Percentiles rank a stretch among this genome's conserved stretches.
phyloP scores from a whole-genome alignment of 306 rosid genomes.

The Fragaria ananassa region DNA sequence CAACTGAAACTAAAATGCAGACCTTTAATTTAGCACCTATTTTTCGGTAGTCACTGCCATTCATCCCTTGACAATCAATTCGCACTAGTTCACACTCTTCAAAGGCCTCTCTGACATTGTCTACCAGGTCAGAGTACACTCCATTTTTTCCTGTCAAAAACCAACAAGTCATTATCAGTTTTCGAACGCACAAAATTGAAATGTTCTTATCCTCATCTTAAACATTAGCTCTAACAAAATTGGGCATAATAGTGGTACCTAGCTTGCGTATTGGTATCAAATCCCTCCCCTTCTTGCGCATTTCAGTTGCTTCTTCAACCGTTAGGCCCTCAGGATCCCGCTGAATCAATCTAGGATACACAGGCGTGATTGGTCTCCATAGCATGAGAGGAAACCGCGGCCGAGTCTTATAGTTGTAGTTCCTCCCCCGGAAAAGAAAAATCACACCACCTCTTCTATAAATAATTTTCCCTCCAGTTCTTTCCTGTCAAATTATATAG shows the following conservation, averaged over 20 bases:
- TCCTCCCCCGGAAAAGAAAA: constrained; percentile 88
- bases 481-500: constrained; percentile 57
- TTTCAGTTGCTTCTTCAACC: constrained; percentile 54
- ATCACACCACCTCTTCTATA: constrained; percentile 62
- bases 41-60: constrained; percentile 74
- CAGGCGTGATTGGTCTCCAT: constrained; percentile 90
- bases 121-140: constrained; percentile 61
- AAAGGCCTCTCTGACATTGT: constrained; percentile 77
- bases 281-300: constrained; percentile 75
- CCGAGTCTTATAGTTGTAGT: constrained; percentile 76
- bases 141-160: constrained; percentile 78
- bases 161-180: constrained; percentile 13
- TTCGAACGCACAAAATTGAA: constrained; percentile 10
- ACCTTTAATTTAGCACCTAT: constrained; percentile 97
- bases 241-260: constrained; percentile 41
- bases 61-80: constrained; percentile 85
- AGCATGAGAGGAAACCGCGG: constrained; percentile 92
- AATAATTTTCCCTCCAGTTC: constrained; percentile 77
- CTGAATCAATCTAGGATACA: constrained; percentile 69
- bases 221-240: constrained; percentile 11
- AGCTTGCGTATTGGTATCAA: constrained; percentile 76
- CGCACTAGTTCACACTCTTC: constrained; percentile 91
- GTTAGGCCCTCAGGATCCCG: constrained; percentile 75
- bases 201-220: not conserved
- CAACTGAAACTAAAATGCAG: constrained; percentile 11